phyloP scores from a whole-genome alignment of 2,329 filamentous ascomycete species.

The Beauveria scarabaeidicola region DNA sequence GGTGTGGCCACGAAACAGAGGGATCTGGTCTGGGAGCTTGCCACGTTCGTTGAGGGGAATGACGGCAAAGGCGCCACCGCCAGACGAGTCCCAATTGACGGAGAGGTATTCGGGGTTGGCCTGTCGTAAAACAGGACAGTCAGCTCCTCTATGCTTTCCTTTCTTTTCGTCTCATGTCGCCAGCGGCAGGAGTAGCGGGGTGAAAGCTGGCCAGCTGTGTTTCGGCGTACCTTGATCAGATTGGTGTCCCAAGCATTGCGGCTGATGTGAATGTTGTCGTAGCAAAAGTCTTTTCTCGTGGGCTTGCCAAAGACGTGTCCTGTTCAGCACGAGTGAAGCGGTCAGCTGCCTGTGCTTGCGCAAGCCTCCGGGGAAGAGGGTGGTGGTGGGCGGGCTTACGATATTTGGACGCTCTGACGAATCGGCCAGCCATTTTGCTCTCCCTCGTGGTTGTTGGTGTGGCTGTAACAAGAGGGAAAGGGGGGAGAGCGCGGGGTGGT shows the following conservation, averaged over 20 bases:
- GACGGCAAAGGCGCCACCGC: conserved; percentile 93
- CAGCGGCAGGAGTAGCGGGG: neutral
- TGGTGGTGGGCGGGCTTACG: conserved; percentile 38
- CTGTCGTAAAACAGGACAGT: conserved; percentile 36
- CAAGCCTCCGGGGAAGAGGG: conserved; percentile 10
- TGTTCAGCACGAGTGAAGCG: conserved; percentile 26
- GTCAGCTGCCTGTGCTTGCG: conserved; percentile 17
- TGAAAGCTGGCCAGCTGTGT: conserved; percentile 10
- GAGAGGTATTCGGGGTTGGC: conserved; percentile 92
- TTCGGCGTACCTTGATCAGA: conserved; percentile 70
- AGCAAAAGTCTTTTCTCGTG: conserved; percentile 95
- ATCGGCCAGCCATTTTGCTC: conserved; percentile 49
- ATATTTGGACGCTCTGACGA: conserved; percentile 61
- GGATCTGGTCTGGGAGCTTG: conserved; percentile 84
- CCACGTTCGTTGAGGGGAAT: conserved; percentile 85
- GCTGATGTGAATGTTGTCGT: conserved; percentile 94
- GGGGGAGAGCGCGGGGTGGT: neutral
- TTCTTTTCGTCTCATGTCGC: neutral
- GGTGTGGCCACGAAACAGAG: conserved; percentile 92
- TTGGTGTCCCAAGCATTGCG: conserved; percentile 99
- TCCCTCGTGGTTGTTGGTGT: neutral
- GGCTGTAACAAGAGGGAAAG: neutral
- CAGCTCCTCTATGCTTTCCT: conserved; percentile 6
- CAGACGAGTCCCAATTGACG: conserved; percentile 97
- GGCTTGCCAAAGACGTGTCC: conserved; percentile 97